Conservation (phyloP, 2,329 filamentous ascomycete genomes). For the Bipolaris victoriae region DNA sequence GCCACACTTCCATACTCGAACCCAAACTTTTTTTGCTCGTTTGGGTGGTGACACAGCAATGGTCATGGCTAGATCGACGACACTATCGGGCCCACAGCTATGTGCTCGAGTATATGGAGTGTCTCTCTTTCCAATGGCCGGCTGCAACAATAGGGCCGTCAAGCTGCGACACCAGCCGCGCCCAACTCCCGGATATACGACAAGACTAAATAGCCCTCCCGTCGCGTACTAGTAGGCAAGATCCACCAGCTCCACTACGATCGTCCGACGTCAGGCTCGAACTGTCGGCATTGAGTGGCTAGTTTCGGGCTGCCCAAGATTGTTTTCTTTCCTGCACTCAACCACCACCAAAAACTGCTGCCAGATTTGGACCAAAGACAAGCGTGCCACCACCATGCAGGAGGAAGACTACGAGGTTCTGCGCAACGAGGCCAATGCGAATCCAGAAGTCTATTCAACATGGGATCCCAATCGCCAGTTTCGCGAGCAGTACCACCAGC, state of each 20-base stretch:
- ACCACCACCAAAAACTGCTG: background rate
- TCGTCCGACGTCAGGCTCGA: constrained; percentile 15
- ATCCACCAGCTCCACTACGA: constrained; percentile 13
- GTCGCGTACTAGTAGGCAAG: constrained; percentile 3
- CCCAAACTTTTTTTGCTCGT: constrained; percentile 1
- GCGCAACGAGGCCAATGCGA: constrained; percentile 38
- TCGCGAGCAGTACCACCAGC: constrained; percentile 30
- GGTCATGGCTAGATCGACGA: background rate
- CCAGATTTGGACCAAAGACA: background rate
- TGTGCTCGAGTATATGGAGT: background rate
- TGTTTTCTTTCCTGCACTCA: background rate
- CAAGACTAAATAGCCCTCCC: constrained; percentile 8
- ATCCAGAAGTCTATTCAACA: constrained; percentile 31
- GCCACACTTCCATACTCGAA: background rate
- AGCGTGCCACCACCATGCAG: constrained; percentile 29
- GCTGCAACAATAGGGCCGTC: background rate
- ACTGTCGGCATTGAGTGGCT: background rate
- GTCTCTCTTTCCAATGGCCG: background rate
- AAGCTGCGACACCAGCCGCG: background rate
- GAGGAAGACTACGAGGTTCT: constrained; percentile 41
- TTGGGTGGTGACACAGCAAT: background rate
- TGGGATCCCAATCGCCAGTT: constrained; percentile 42
- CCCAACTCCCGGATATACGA: constrained; percentile 6
- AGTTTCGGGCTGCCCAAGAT: background rate
- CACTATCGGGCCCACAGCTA: background rate